Base-by-base conservation (phyloP, 139 green algal species). In the Tetradesmus obliquus region DNA sequence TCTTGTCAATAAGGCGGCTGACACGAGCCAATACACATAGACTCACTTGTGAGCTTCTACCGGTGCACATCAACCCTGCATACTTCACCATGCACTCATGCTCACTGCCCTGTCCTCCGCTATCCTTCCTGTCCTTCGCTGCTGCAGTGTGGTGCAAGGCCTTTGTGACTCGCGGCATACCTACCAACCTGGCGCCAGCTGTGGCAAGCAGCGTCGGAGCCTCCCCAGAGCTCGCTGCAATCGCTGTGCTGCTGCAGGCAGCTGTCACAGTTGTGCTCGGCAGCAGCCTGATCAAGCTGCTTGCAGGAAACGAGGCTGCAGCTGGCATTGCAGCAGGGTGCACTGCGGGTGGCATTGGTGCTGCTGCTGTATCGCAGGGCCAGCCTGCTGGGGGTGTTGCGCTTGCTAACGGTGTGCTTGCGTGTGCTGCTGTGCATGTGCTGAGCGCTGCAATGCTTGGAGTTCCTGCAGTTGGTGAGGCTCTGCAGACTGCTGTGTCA, bases 171-270 rank as follows among this genome's bases (percentile, higher is more conserved):
- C 82, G 82, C 54, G 2, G 54, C 19, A 45, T 69, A 3, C n/a
- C 82, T 4, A 32, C 8, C 13, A 45, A 5, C 6, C 54, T 87
- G 19, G 82, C 82, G 6, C 15, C 54, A 10, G 82, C 10, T 45
- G 20, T 87, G 13, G 82, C 82, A 15, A 24, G 54, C 53, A 53
- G 45, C 22, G 13, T 87, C 19, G 55, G 55, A 24, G 82, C 19
- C 13, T 45, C 53, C 5, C 20, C 20, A 45, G 54, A 69, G 54
- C 13, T 17, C 3, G 20, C 82, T 58, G 82, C 45, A 3, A 22
- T 87, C 17, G 82, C 82, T 53, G 82, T 45, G 6, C 82, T 87
- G 55, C 82, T 87, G 55, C 82, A 87, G 54, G 82, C 82, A 55
- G 82, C 82, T 6, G 51, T 87, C 20, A 69, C 82, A 53, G 82